These are phyloP conservation scores for Lipomyces starkeyi DNA, from an alignment of 805 yeast genomes.

Conservation along the genomic window DNA sequence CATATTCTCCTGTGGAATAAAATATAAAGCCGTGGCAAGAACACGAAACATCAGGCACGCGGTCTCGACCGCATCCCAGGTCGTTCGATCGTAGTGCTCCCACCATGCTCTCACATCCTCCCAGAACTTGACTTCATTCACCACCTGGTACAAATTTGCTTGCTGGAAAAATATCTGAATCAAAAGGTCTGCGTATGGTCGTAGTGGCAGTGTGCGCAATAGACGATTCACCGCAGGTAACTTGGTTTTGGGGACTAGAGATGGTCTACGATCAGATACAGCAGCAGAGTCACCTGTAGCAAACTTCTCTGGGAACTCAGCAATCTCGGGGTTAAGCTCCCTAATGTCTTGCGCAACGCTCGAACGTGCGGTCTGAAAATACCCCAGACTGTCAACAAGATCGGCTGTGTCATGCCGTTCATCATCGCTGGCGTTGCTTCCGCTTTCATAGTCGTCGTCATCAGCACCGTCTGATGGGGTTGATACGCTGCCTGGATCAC, in stretches of 20 bases:
- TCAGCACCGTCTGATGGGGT: not conserved
- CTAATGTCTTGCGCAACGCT: not conserved
- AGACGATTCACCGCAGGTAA: not conserved
- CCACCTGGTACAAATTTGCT: slow-evolving; percentile 9
- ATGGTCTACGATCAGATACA: not conserved
- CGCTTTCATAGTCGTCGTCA: not conserved
- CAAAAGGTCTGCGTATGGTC: slow-evolving; percentile 8
- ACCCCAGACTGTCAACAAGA: not conserved
- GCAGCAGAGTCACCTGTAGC: not conserved
- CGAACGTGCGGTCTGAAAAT: not conserved
- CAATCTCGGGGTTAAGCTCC: slow-evolving; percentile 3
- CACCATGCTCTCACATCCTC: slow-evolving; percentile 13
- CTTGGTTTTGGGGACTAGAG: not conserved
- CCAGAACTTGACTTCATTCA: not conserved
- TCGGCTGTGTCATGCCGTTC: not conserved
- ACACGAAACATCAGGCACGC: slow-evolving; percentile 10
- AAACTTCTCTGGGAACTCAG: not conserved
- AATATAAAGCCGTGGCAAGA: slow-evolving; percentile 1
- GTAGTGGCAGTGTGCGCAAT: slow-evolving; percentile 5
- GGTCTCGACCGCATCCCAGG: not conserved
- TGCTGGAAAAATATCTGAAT: slow-evolving; percentile 6
- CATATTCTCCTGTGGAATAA: slow-evolving; percentile 12
- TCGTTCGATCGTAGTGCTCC: not conserved
- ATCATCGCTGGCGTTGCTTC: slow-evolving; percentile 17
- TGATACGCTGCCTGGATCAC: not conserved